Evolutionary conservation across 352 stramenopile species (phyloP).

Genomic region (Stephanocyclus meneghinianus): DNA sequence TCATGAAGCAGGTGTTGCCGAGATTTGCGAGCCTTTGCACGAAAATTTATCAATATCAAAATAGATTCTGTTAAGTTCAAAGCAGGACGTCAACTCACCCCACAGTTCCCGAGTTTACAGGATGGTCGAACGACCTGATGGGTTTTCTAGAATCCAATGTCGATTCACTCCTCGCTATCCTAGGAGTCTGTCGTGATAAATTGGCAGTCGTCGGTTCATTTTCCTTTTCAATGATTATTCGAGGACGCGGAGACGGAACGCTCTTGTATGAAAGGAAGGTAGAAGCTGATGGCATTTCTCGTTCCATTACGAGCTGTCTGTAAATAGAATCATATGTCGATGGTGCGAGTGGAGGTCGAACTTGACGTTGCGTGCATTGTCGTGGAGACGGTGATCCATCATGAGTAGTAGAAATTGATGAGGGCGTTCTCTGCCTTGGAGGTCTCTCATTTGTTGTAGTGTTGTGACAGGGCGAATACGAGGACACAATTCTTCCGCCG

Average conservation of each 20-base stretch:
- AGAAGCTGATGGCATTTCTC: slow-evolving; percentile 1
- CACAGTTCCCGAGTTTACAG: not conserved
- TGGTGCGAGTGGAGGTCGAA: not conserved
- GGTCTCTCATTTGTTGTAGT: not conserved
- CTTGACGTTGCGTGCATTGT: not conserved
- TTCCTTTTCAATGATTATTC: not conserved
- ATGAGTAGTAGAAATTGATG: not conserved
- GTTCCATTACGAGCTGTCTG: not conserved
- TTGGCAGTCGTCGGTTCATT: not conserved
- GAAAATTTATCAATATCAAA: not conserved
- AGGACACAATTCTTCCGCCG: not conserved
- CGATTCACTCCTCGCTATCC: not conserved
- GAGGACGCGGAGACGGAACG: not conserved
- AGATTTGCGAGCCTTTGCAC: slow-evolving; percentile 48
- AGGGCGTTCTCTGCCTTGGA: not conserved
- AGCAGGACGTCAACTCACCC: not conserved
- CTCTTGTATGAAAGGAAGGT: not conserved
- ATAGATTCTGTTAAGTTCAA: not conserved
- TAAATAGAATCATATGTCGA: not conserved
- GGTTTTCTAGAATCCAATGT: not conserved
- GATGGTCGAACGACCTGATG: not conserved
- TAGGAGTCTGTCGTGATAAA: not conserved
- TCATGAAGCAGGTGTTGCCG: slow-evolving; percentile 81
- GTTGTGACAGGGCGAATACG: not conserved
- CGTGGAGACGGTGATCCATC: not conserved